phyloP scores from a whole-genome alignment of 345 rosid species.

The Sonneratia caseolaris region DNA sequence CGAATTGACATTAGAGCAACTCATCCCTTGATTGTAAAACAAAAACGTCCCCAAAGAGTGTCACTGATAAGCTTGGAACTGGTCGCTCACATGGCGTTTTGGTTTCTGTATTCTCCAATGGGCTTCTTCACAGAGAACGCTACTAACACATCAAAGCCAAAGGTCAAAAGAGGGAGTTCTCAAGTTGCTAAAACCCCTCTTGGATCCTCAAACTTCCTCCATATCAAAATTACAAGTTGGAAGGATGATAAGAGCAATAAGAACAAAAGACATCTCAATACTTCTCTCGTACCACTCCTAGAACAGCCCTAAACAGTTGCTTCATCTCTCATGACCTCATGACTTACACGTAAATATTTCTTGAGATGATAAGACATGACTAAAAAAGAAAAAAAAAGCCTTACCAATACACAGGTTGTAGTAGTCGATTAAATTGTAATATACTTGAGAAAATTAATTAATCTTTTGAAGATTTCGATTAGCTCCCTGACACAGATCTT shows the following conservation, averaged over 20 bases:
- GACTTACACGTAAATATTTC: slow-evolving; percentile 12
- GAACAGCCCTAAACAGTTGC: slow-evolving; percentile 1
- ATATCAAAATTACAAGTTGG: slow-evolving; percentile 6
- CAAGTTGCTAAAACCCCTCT: not conserved
- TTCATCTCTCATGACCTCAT: not conserved
- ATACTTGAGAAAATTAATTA: not conserved
- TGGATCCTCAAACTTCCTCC: not conserved
- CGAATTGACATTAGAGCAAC: too few species aligned
- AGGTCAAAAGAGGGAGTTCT: too few species aligned
- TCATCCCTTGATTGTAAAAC: too few species aligned
- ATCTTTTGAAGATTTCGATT: not conserved
- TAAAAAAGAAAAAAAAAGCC: not conserved
- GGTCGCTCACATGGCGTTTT: too few species aligned
- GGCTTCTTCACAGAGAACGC: too few species aligned
- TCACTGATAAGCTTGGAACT: too few species aligned
- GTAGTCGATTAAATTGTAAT: not conserved
- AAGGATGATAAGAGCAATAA: slow-evolving; percentile 3
- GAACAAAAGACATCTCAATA: not conserved
- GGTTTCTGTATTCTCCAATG: too few species aligned
- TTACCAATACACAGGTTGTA: slow-evolving; percentile 2
- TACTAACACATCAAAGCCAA: too few species aligned
- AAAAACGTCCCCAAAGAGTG: too few species aligned
- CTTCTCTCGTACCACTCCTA: not conserved
- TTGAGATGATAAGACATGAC: slow-evolving; percentile 2
- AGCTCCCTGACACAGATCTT: not conserved